phyloP scores from a whole-genome alignment of 2,329 filamentous ascomycete species.

The Trichoderma pleuroti region DNA sequence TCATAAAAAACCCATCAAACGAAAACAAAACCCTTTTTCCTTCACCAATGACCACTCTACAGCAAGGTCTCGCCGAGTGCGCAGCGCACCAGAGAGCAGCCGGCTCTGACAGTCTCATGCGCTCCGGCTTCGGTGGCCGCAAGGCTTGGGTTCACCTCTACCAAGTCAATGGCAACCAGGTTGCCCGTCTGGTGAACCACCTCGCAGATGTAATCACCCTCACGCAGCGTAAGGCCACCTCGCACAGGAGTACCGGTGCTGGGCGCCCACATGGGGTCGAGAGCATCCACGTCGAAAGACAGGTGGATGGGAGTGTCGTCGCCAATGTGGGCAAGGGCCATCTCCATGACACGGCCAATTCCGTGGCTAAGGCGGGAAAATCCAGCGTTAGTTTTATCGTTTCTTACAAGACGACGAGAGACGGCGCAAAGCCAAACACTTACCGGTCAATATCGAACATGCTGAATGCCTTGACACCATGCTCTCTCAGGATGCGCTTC shows the following conservation, averaged over 20 bases:
- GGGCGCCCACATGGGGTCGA: constrained; percentile 94
- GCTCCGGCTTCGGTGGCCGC: constrained; percentile 64
- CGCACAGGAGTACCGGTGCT: constrained; percentile 93
- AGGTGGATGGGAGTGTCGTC: constrained; percentile 93
- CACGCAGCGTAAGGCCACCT: constrained; percentile 86
- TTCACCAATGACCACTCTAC: constrained; percentile 61
- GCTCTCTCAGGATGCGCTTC: constrained; percentile 84
- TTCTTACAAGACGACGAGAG: no score
- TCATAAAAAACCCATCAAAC: background rate
- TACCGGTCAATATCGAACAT: constrained; percentile 97
- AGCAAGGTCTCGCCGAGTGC: constrained; percentile 88
- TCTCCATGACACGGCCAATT: constrained; percentile 93
- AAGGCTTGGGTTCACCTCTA: constrained; percentile 75
- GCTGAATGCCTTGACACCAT: constrained; percentile 92
- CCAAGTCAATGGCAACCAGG: constrained; percentile 74
- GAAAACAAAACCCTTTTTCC: background rate
- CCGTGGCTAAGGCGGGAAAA: constrained; percentile 59
- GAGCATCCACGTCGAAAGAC: constrained; percentile 93
- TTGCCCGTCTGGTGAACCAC: constrained; percentile 76
- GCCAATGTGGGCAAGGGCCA: constrained; percentile 96
- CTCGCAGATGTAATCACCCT: constrained; percentile 96
- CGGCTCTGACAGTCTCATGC: constrained; percentile 82
- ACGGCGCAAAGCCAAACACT: constrained; percentile 27
- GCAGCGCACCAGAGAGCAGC: constrained; percentile 86
- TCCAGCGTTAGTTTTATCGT: background rate